phyloP scores from a whole-genome alignment of 2,329 filamentous ascomycete species.

The Arthrinium phaeospermum region DNA sequence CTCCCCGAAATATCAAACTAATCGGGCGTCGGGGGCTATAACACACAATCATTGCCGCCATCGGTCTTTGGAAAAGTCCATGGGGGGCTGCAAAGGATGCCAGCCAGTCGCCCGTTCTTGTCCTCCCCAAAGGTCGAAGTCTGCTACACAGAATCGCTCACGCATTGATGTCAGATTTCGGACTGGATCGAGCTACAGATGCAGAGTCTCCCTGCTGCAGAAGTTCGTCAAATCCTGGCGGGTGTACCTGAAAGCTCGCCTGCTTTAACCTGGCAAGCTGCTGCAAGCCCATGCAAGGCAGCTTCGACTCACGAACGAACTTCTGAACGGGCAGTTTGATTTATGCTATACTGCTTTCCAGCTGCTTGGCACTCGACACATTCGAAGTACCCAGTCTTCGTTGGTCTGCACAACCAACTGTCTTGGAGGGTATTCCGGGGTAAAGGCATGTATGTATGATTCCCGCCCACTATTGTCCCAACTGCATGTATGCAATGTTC shows the following conservation, averaged over 20 bases:
- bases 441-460: not conserved
- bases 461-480: not conserved
- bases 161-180: not conserved
- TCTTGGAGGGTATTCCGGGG: not conserved
- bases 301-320: not conserved
- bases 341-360: not conserved
- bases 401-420: not conserved
- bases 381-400: not conserved
- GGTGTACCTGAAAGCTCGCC: not conserved
- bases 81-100: not conserved
- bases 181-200: not conserved
- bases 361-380: not conserved
- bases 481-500: not conserved
- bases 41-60: not conserved
- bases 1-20: too few species aligned
- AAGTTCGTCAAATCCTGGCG: not conserved
- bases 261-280: not conserved
- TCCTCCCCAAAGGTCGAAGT: not conserved
- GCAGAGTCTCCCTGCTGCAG: not conserved
- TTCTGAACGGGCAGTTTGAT: not conserved
- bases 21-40: not conserved
- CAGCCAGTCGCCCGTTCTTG: not conserved
- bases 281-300: not conserved
- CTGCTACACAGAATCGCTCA: not conserved
- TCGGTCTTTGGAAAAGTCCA: not conserved